Conservation (phyloP, 345 rosid genomes). For the Salix exigua region DNA sequence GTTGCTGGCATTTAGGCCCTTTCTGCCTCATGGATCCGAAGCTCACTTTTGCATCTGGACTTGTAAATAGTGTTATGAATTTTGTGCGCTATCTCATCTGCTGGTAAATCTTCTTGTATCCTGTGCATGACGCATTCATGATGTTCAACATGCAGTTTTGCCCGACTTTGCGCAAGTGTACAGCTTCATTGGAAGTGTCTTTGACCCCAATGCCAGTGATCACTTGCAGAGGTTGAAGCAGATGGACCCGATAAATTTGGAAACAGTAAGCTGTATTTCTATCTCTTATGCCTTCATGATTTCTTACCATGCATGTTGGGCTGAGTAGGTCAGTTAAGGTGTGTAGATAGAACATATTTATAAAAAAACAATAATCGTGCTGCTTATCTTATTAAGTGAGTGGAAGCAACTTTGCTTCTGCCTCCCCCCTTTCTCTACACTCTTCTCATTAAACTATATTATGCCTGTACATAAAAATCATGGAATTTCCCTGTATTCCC, state of each 20-base stretch:
- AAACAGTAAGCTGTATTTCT: conserved; percentile 51
- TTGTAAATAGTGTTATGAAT: neutral
- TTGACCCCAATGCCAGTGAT: conserved; percentile 62
- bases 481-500: too few species aligned
- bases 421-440: neutral
- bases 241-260: conserved; percentile 81
- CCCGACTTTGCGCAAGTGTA: conserved; percentile 94
- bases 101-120: neutral
- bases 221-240: conserved; percentile 74
- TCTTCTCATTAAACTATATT: neutral
- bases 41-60: neutral
- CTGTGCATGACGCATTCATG: neutral
- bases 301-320: neutral
- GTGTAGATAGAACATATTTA: neutral
- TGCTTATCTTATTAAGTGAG: neutral
- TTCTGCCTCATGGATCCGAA: neutral
- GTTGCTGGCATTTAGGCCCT: neutral
- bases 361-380: neutral
- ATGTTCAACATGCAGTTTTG: conserved; percentile 46
- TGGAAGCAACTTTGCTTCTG: neutral
- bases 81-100: neutral
- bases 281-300: neutral
- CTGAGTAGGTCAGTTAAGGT: neutral
- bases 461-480: neutral
- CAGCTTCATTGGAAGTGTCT: conserved; percentile 82